Percentiles rank a stretch among this genome's conserved stretches.
These are phyloP conservation scores for Platanthera guangdongensis DNA, from an alignment of 106 monocot genomes.

Conservation along the genomic window DNA sequence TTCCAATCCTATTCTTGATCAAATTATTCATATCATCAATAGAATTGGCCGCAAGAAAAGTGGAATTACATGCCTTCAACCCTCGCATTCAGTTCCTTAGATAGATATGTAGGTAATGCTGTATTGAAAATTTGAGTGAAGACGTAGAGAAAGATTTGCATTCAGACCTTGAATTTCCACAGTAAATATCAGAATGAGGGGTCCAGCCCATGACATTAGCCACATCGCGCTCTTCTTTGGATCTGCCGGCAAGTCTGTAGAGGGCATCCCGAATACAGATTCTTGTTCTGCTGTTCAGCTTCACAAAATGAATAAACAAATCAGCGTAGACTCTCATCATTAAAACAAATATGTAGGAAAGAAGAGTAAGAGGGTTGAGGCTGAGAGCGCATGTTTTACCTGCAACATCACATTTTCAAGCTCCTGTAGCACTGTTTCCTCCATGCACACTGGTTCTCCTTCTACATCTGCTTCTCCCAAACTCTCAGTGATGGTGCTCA, in stretches of 20 bases:
- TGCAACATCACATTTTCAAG: slow-evolving; percentile 34
- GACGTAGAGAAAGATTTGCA: neutral
- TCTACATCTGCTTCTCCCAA: neutral
- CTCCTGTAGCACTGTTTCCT: slow-evolving; percentile 26
- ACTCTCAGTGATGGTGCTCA: neutral
- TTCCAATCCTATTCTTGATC: neutral
- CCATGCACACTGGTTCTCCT: slow-evolving; percentile 12
- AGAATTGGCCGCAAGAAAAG: neutral
- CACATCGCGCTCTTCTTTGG: neutral
- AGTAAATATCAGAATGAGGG: neutral
- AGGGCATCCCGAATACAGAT: slow-evolving; percentile 7
- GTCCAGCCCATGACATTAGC: neutral
- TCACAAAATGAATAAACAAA: neutral
- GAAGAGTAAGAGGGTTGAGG: neutral
- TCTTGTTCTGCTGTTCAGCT: slow-evolving; percentile 1
- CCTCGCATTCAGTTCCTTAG: neutral
- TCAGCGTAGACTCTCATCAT: neutral
- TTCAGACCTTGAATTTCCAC: slow-evolving; percentile 8
- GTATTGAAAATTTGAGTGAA: neutral
- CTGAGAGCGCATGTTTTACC: slow-evolving; percentile 16
- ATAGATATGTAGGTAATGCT: neutral
- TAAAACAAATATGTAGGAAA: neutral
- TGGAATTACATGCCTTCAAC: neutral
- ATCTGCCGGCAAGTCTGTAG: slow-evolving; percentile 1
- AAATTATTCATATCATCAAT: neutral